Conservation (phyloP, 1,284 basidiomycete species). For the Ceratobasidium sp. region DNA sequence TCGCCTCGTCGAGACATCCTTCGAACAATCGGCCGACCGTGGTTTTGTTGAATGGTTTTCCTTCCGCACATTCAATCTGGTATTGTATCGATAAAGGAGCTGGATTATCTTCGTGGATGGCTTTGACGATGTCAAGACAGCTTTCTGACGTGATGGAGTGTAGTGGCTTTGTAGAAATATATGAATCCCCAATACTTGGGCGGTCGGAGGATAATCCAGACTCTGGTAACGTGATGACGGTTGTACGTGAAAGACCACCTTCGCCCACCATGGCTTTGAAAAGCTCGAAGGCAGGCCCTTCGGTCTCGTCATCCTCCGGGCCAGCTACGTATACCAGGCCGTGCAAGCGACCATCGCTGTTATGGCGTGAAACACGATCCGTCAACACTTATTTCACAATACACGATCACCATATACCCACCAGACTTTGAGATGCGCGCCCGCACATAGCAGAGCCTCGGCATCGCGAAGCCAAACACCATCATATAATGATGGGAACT, state of each 20-base stretch:
- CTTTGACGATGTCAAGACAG: not conserved
- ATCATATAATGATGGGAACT: not conserved
- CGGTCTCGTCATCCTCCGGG: not conserved
- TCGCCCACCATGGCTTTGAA: not conserved
- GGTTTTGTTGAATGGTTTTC: not conserved
- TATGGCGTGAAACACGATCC: not conserved
- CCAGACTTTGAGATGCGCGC: constrained; percentile 1
- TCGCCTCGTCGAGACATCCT: not conserved
- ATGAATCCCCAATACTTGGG: not conserved
- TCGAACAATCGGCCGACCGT: constrained; percentile 6
- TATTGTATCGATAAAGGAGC: not conserved
- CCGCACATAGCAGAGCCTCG: not conserved
- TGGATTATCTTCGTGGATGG: not conserved
- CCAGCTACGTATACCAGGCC: not conserved
- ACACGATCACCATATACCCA: not conserved
- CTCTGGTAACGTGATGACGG: not conserved
- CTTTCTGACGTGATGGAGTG: not conserved
- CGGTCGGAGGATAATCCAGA: no score
- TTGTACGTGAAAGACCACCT: not conserved
- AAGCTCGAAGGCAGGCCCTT: not conserved
- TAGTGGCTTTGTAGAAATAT: not conserved
- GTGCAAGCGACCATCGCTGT: not conserved
- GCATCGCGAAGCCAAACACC: not conserved
- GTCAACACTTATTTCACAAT: not conserved
- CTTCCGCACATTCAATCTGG: not conserved